phyloP scores from a whole-genome alignment of 1,284 basidiomycete species.

The Boletus albobrunnescens region DNA sequence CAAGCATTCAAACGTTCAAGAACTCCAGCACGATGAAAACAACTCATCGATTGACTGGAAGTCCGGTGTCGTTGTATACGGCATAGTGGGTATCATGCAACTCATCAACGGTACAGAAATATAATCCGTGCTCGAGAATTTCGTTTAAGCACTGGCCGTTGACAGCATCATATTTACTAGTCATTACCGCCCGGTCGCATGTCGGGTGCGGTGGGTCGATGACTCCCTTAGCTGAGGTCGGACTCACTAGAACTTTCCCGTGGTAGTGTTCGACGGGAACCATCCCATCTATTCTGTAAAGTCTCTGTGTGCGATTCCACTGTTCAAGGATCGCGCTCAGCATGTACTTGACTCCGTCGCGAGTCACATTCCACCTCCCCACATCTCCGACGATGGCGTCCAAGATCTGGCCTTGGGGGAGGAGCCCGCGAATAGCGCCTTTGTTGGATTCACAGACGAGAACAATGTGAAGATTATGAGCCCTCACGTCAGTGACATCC shows the following conservation, averaged over 20 bases:
- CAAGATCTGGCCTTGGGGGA: slow-evolving; percentile 25
- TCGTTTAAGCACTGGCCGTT: slow-evolving; percentile 15
- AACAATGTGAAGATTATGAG: slow-evolving; percentile 42
- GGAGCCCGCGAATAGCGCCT: slow-evolving; percentile 25
- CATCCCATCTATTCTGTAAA: slow-evolving; percentile 64
- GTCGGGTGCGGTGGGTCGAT: slow-evolving; percentile 60
- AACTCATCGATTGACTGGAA: slow-evolving; percentile 46
- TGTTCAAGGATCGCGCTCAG: slow-evolving; percentile 56
- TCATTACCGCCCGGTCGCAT: slow-evolving; percentile 56
- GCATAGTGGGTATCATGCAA: slow-evolving; percentile 66
- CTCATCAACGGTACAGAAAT: slow-evolving; percentile 56
- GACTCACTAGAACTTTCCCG: slow-evolving; percentile 5
- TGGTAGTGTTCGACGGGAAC: slow-evolving; percentile 55
- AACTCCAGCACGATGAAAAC: slow-evolving; percentile 38
- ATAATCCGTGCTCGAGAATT: background rate
- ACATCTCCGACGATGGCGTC: slow-evolving; percentile 34
- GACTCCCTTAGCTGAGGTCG: background rate
- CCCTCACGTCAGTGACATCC: slow-evolving; percentile 25
- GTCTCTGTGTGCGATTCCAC: slow-evolving; percentile 62
- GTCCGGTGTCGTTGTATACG: slow-evolving; percentile 58
- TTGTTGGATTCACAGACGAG: slow-evolving; percentile 48
- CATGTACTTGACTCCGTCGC: slow-evolving; percentile 48
- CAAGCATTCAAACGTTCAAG: slow-evolving; percentile 52
- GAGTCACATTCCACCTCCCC: slow-evolving; percentile 47
- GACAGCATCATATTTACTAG: slow-evolving; percentile 67